phyloP scores from a whole-genome alignment of 2,329 filamentous ascomycete genomes.

The Claviceps maximensis region DNA sequence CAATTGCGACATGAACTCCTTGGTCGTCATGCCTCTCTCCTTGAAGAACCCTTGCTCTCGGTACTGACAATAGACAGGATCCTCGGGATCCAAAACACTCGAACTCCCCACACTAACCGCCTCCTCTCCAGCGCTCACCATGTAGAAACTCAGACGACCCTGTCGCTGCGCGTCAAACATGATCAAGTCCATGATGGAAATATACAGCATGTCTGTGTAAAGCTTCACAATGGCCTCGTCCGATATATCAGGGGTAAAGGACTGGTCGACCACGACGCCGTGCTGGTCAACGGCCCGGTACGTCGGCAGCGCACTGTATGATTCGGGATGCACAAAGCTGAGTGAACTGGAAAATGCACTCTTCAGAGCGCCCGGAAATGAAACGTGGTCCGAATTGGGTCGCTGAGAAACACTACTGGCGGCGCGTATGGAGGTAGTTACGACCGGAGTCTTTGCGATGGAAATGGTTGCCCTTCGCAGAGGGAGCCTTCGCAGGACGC shows the following conservation, averaged over 20 bases:
- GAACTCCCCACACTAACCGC: constrained; percentile 84
- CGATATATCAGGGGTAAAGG: constrained; percentile 53
- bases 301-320: constrained; percentile 67
- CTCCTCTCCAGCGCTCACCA: constrained; percentile 92
- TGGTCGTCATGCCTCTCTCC: constrained; percentile 74
- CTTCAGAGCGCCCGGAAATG: constrained; percentile 92
- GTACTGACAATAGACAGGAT: constrained; percentile 91
- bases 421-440: constrained; percentile 18
- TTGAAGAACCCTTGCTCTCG: constrained; percentile 84
- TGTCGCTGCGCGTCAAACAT: constrained; percentile 98
- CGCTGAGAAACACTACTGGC: constrained; percentile 42
- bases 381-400: constrained; percentile 41
- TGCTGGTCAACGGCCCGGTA: constrained; percentile 88
- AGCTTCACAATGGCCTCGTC: constrained; percentile 48
- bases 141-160: constrained; percentile 90
- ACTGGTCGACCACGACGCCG: constrained; percentile 66
- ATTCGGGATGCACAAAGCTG: constrained; percentile 61
- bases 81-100: constrained; percentile 66
- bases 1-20: constrained; percentile 89
- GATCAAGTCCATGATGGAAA: constrained; percentile 84
- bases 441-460: constrained; percentile 10
- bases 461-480: constrained; percentile 13
- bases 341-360: constrained; percentile 79
- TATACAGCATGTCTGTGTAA: constrained; percentile 52
- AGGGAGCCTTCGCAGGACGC: constrained; percentile 18